Evolutionary conservation across 1,284 basidiomycete genomes (phyloP), one percentile per base, ranked within the genome.

Genomic region (Coniferiporia weirii): DNA sequence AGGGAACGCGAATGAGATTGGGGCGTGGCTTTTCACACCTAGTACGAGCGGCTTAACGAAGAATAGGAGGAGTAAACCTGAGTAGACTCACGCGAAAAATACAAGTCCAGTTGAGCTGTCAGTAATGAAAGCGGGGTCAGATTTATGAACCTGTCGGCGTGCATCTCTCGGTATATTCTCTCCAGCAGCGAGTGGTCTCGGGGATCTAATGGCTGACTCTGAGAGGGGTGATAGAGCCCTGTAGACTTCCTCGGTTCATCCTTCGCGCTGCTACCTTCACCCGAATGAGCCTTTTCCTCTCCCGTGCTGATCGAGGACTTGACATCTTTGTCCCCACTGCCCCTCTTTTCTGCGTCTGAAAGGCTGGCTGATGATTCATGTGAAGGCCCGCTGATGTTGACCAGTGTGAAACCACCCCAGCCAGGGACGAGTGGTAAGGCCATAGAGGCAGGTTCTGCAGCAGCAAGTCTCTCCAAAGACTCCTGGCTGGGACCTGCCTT

Each of bases 141-240:
- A 66, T 88, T 89, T 65, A 89, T 82, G 64, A 86, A 88, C 36
- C 84, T 71, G 6, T 79, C 73, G 2, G 78, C 77, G 43, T 87
- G 82, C 80, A 86, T 84, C 64, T 85, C 82, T 36, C 72, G 75
- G 71, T 87, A 88, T n/a, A 87, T 83, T 49, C 71, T 70, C 63
- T 85, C 80, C 20, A 89, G 72, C 17, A 86, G 63, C 0, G 78
- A 77, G 66, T 89, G 87, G 63, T 89, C 84, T n/a, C 83, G 75
- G 3, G 85, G 86, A 65, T 88, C 82, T 4, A 66, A 63, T 0
- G 79, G 76, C 2, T 73, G 66, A 54, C 72, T 74, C 10, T 73
- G 68, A 57, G 68, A 62, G 6, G 72, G 73, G 20, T 70, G 66
- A 35, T 75, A 66, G 54, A 78, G 45, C 43, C 35, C 22, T 20